Evolutionary conservation across 2,329 filamentous ascomycete species (phyloP).

Genomic region (Penicillium thymicola): DNA sequence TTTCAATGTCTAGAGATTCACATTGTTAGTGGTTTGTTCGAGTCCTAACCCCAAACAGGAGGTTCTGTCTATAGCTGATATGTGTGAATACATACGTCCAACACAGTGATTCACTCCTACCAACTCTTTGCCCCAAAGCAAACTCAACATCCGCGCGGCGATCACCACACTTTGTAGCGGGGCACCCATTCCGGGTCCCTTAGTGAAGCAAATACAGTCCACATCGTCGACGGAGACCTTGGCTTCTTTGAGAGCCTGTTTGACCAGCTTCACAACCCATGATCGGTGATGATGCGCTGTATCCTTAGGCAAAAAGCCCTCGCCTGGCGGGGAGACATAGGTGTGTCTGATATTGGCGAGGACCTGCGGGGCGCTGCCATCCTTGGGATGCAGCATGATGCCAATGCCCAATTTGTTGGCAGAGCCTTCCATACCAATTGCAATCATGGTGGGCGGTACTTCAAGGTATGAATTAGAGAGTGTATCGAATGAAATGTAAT

Average conservation of each 20-base stretch:
- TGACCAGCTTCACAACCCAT: slow-evolving; percentile 80
- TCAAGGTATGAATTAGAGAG: background rate
- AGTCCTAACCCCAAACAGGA: background rate
- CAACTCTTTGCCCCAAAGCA: slow-evolving; percentile 84
- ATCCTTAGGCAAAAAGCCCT: slow-evolving; percentile 94
- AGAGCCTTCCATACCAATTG: slow-evolving; percentile 80
- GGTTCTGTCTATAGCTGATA: background rate
- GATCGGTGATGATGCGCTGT: slow-evolving; percentile 87
- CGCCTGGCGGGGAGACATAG: slow-evolving; percentile 84
- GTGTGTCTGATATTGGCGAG: slow-evolving; percentile 95
- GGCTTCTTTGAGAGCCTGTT: slow-evolving; percentile 71
- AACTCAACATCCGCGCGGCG: slow-evolving; percentile 72
- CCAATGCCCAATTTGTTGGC: slow-evolving; percentile 98
- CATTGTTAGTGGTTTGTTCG: slow-evolving; percentile 1
- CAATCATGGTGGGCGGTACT: slow-evolving; percentile 51
- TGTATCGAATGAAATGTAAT: background rate
- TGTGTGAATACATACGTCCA: slow-evolving; percentile 57
- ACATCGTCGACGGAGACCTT: slow-evolving; percentile 62
- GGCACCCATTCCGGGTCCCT: slow-evolving; percentile 94
- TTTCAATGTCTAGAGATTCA: slow-evolving; percentile 71
- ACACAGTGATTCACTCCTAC: slow-evolving; percentile 98
- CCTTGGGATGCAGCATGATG: slow-evolving; percentile 71
- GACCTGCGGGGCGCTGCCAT: slow-evolving; percentile 59
- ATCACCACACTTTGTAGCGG: slow-evolving; percentile 84
- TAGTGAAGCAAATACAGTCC: slow-evolving; percentile 92